Conservation (phyloP, 2,329 filamentous ascomycete genomes). For the Cytospora piceae region DNA sequence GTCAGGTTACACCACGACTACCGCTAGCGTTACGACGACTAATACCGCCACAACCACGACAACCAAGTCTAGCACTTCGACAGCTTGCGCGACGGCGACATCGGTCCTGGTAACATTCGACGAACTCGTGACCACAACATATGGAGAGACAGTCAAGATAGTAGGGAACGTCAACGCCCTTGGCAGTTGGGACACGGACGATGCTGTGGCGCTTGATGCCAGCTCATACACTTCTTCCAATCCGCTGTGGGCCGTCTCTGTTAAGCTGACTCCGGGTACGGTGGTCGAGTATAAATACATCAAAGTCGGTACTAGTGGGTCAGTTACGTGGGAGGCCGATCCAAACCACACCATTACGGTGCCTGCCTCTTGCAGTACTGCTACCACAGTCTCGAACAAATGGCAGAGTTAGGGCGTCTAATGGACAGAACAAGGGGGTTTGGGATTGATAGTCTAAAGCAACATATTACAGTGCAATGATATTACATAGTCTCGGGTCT, state of each 20-base stretch:
- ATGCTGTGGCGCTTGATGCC: constrained; percentile 61
- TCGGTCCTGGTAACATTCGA: constrained; percentile 66
- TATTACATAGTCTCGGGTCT: neutral
- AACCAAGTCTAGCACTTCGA: constrained; percentile 35
- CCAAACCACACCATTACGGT: constrained; percentile 51
- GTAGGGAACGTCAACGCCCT: constrained; percentile 62
- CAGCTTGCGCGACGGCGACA: constrained; percentile 45
- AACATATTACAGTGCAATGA: neutral
- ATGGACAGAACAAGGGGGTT: neutral
- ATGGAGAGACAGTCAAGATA: constrained; percentile 68
- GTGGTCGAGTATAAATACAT: constrained; percentile 72
- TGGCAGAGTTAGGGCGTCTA: constrained; percentile 38
- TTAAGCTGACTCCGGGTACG: constrained; percentile 59
- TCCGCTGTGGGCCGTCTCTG: constrained; percentile 62
- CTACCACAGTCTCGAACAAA: constrained; percentile 37
- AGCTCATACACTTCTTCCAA: constrained; percentile 60
- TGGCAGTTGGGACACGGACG: constrained; percentile 62
- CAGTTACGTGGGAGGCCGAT: constrained; percentile 67
- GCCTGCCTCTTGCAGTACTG: constrained; percentile 37
- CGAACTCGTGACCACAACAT: constrained; percentile 58
- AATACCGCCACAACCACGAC: constrained; percentile 30
- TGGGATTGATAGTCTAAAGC: neutral
- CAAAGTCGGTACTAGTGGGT: constrained; percentile 57
- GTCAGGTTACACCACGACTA: constrained; percentile 37
- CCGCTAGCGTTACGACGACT: constrained; percentile 37